phyloP scores from a whole-genome alignment of 1,284 basidiomycete species.

The Pholiota adiposa region DNA sequence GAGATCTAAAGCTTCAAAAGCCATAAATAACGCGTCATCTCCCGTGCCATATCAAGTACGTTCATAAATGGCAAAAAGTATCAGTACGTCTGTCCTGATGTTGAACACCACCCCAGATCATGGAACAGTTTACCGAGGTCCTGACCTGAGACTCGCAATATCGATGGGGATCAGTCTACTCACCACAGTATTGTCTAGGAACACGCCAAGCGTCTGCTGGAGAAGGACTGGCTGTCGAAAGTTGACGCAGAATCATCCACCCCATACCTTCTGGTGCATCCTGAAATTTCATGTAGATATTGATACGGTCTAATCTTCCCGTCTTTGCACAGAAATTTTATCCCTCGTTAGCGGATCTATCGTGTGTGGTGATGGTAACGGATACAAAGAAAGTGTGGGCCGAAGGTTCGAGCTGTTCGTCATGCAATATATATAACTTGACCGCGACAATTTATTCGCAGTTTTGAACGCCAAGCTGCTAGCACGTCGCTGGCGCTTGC shows the following conservation, averaged over 20 bases:
- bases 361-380: constrained; percentile 66
- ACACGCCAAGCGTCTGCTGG: constrained; percentile 55
- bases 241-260: constrained; percentile 58
- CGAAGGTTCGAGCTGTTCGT: constrained; percentile 55
- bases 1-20: too few relatives aligned
- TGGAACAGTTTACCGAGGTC: constrained; percentile 68
- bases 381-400: constrained; percentile 76
- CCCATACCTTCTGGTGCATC: constrained; percentile 72
- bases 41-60: too few relatives aligned
- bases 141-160: constrained; percentile 1
- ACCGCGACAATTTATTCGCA: constrained; percentile 27
- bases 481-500: constrained; percentile 67
- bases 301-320: background rate
- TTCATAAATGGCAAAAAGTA: background rate
- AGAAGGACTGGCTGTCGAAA: constrained; percentile 76
- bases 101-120: constrained; percentile 19
- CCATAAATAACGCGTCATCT: too few relatives aligned
- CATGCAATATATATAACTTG: background rate
- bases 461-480: constrained; percentile 63
- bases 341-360: constrained; percentile 54
- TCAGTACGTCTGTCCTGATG: background rate
- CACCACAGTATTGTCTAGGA: constrained; percentile 43
- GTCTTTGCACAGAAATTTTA: constrained; percentile 57
- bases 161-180: background rate
- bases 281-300: constrained; percentile 4